Conservation (phyloP, 495 filamentous ascomycete species). For the Tuber melanosporum region DNA sequence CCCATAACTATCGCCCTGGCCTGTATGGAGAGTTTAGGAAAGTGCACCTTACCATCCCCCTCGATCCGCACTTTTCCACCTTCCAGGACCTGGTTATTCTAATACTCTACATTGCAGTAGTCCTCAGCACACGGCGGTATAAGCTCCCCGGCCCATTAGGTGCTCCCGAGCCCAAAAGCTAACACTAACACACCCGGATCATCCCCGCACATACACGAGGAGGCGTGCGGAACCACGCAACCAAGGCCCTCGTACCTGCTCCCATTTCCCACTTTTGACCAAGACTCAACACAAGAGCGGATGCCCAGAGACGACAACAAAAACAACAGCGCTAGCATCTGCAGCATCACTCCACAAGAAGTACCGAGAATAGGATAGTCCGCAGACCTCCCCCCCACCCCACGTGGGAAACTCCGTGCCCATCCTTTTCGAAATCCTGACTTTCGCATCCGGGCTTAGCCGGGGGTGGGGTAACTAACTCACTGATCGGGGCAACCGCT, state of each 20-base stretch:
- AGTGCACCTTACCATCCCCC: neutral
- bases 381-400: constrained; percentile 47
- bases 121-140: neutral
- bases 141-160: neutral
- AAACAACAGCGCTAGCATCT: constrained; percentile 44
- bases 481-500: constrained; percentile 47
- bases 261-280: neutral
- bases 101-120: neutral
- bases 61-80: no score
- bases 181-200: neutral
- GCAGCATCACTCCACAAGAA: constrained; percentile 59
- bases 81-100: neutral
- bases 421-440: constrained; percentile 51
- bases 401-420: constrained; percentile 52
- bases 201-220: neutral
- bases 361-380: constrained; percentile 60
- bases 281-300: neutral
- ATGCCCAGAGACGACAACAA: constrained; percentile 38
- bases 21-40: neutral
- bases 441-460: constrained; percentile 60
- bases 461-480: constrained; percentile 56
- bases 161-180: neutral
- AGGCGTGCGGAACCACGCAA: neutral
- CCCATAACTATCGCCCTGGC: neutral
- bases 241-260: neutral